Base-by-base conservation (phyloP, 306 rosid genomes). In the Bauhinia variegata region DNA sequence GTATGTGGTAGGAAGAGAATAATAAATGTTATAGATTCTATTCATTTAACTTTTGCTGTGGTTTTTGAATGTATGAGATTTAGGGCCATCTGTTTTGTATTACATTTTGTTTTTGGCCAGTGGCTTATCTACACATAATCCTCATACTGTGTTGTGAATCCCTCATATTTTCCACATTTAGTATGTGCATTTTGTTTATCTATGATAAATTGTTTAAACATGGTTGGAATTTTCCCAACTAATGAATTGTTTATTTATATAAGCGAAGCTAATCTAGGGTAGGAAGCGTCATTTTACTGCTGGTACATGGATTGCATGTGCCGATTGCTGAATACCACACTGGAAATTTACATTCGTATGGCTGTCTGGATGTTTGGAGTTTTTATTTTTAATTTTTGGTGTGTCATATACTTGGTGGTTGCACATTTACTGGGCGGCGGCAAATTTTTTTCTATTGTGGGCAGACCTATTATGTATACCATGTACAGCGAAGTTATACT, bases 371-470 rank as follows among this genome's bases (percentile, higher is more conserved):
- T 23, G 28, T 23, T 1, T 23, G 28, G n/a, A n/a, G n/a, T n/a
- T 23, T 1, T 23, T n/a, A n/a, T n/a, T n/a, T n/a, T n/a, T n/a
- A n/a, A n/a, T n/a, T 23, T 23, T 23, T 23, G 1, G 28, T 49
- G 54, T 42, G 41, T 62, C 66, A 18, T 8, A 28, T 10, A 8
- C 47, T 51, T 55, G 30, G 28, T 61, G 43, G 5, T 63, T 49
- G 53, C 42, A 41, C 14, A 13, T 74, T 56, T n/a, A n/a, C 32
- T 43, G 5, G 58, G 14, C n/a, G n/a, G n/a, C n/a, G n/a, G n/a
- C 18, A 49, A 36, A 23, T 64, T 50, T 46, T n/a, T 13, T 53
- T 59, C 75, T 70, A 70, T 37, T 60, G 17, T 11, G 28, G 48
- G 51, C 55, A 48, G 32, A 23, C 68, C 59, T 28, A 48, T 38